Conservation (phyloP, 2,329 filamentous ascomycete genomes). For the Chalaropsis ovoidea region DNA sequence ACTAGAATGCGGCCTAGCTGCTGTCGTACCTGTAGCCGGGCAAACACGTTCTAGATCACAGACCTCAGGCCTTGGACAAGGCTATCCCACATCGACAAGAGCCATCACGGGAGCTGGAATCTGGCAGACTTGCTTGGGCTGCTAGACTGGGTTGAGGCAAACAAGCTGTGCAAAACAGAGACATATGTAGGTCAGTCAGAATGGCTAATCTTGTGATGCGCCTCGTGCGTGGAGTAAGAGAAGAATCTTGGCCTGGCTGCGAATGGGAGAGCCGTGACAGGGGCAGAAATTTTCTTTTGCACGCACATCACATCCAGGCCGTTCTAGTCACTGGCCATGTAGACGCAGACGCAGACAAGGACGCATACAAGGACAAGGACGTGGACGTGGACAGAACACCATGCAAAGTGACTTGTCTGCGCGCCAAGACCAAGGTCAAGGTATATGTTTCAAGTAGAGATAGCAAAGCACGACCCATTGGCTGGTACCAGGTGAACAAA, state of each 20-base stretch:
- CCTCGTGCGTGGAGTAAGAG: neutral
- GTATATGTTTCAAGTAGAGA: neutral
- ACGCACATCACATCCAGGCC: neutral
- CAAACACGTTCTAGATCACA: neutral
- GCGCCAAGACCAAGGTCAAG: neutral
- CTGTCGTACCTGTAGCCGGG: neutral
- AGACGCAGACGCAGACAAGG: neutral
- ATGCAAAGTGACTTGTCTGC: neutral
- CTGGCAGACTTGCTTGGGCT: too few species aligned
- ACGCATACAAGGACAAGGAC: too few species aligned
- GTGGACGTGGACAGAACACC: neutral
- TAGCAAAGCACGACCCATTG: constrained; percentile 1
- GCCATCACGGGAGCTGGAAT: too few species aligned
- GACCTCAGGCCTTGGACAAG: too few species aligned
- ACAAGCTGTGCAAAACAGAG: neutral
- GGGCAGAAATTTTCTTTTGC: constrained; percentile 16
- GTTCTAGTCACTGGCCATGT: neutral
- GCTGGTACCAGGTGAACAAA: neutral
- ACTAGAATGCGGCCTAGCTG: neutral
- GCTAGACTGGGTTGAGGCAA: too few species aligned
- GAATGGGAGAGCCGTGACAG: neutral
- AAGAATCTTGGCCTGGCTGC: neutral
- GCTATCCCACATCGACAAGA: too few species aligned
- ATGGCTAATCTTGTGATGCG: neutral
- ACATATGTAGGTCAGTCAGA: neutral